A percentile compares a stretch with the other conserved stretches of the same genome.
These are phyloP conservation scores for Rhizophora mangle DNA, from an alignment of 345 rosid genomes.

Conservation along the genomic window DNA sequence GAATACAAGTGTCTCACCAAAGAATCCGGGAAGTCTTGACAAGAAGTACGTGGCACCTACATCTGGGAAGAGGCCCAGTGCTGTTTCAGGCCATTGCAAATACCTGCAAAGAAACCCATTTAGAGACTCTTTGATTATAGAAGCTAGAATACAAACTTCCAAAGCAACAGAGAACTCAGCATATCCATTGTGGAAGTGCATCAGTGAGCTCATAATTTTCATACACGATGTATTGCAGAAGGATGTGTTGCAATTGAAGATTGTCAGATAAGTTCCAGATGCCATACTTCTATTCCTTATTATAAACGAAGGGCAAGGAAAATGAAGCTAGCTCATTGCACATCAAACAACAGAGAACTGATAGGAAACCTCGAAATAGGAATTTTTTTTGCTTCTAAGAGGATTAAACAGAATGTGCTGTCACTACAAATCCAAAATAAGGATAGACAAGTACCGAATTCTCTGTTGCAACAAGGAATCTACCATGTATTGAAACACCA, in stretches of 20 bases:
- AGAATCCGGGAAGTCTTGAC: conserved; percentile 83
- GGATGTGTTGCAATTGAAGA: not conserved
- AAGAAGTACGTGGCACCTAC: conserved; percentile 75
- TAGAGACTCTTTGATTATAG: not conserved
- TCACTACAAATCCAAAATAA: conserved; percentile 10
- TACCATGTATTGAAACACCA: conserved; percentile 72
- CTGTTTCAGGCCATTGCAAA: conserved; percentile 93
- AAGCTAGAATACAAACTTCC: not conserved
- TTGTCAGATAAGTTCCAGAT: not conserved
- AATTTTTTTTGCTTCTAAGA: not conserved
- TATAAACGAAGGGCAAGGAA: not conserved
- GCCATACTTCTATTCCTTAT: not conserved
- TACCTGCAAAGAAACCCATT: conserved; percentile 36
- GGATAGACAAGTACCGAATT: conserved; percentile 45
- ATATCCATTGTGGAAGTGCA: too few species aligned
- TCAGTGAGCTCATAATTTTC: too few species aligned
- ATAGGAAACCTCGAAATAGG: not conserved
- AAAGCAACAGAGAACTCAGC: not conserved
- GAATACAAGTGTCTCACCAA: conserved; percentile 41
- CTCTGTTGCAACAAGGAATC: conserved; percentile 77
- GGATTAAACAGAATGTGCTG: not conserved
- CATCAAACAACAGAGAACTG: not conserved
- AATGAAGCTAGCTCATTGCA: not conserved
- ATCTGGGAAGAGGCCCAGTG: conserved; percentile 84
- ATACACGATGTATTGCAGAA: not conserved